Evolutionary conservation across 805 yeast species (phyloP), one percentile per base, ranked within the genome.

Genomic region (Wickerhamiella dianesei): DNA sequence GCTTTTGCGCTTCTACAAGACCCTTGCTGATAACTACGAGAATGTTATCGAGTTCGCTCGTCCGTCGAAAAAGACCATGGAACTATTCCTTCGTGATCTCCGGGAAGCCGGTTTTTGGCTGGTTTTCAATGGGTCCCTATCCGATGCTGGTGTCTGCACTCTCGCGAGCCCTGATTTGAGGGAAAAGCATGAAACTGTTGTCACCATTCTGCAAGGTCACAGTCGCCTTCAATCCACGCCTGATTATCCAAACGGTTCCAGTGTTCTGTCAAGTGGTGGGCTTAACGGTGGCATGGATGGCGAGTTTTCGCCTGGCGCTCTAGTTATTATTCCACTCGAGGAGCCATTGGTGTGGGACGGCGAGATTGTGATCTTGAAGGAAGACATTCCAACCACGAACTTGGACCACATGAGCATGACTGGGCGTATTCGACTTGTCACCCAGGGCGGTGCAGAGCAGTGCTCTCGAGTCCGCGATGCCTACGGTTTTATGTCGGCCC

Each of bases 301-400:
- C 46, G 19, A 61, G 9, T 6, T 12, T 25, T 6, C 12, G 6
- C 32, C 68, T 21, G 83, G 86, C 0, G 85, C 83, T 53, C 73
- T 85, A 13, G 56, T 87, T 21, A 80, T 85, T 14, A 63, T 88
- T 3, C 79, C 84, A 56, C 87, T 95, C 0, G 72, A 80, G 2
- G 84, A 84, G 56, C 94, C 96, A 0, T 73, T 88, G 63, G 76
- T 83, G 43, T 89, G 97, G 97, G 87, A 82, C 50, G 96, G 96
- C 3, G 72, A 75, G 16, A 78, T 82, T 52, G 71, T 79, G 73
- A 77, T 40, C 60, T 83, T 12, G 59, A 62, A n/a, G n/a, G 2
- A 25, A 25, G 32, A 25, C 6, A 25, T 6, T 25, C 32, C 9
- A 25, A 25, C n/a, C n/a, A 68, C 76, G 20, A 55, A 54, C 3